phyloP scores from a whole-genome alignment of 1,284 basidiomycete species.

The Papiliotrema flavescens region DNA sequence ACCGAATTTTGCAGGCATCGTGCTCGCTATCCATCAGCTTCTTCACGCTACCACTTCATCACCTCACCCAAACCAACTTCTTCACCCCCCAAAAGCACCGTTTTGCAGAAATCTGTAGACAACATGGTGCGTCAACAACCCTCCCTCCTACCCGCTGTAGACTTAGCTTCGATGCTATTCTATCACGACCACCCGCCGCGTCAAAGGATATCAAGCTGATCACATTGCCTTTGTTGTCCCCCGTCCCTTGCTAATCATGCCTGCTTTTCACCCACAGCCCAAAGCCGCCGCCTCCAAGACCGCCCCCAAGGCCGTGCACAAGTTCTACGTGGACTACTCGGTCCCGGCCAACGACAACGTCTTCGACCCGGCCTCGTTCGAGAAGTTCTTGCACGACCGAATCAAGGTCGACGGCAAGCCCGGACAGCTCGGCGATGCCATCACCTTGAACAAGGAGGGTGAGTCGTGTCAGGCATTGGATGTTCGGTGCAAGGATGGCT shows the following conservation, averaged over 20 bases:
- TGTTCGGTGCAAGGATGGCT: constrained; percentile 1
- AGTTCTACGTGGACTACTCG: constrained; percentile 92
- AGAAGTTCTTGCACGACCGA: constrained; percentile 90
- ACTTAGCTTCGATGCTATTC: background rate
- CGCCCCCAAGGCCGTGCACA: constrained; percentile 69
- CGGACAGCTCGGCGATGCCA: constrained; percentile 79
- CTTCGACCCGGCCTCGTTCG: constrained; percentile 86
- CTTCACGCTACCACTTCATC: no score
- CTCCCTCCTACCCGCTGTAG: background rate
- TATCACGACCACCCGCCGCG: background rate
- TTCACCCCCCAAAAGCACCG: constrained; percentile 24
- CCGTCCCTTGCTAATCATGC: background rate
- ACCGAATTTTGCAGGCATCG: no score
- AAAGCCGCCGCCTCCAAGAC: constrained; percentile 48
- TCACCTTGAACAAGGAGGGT: constrained; percentile 81
- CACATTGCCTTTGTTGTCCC: background rate
- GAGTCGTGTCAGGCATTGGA: no score
- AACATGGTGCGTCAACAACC: constrained; percentile 4
- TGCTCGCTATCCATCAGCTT: no score
- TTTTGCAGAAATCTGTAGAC: constrained; percentile 43
- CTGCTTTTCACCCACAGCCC: constrained; percentile 25
- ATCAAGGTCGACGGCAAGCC: constrained; percentile 71
- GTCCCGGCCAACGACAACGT: constrained; percentile 86
- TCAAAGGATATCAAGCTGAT: background rate
- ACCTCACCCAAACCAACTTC: background rate